Evolutionary conservation across 108 stramenopile species (phyloP).

Genomic region (Parietichytrium sp.): DNA sequence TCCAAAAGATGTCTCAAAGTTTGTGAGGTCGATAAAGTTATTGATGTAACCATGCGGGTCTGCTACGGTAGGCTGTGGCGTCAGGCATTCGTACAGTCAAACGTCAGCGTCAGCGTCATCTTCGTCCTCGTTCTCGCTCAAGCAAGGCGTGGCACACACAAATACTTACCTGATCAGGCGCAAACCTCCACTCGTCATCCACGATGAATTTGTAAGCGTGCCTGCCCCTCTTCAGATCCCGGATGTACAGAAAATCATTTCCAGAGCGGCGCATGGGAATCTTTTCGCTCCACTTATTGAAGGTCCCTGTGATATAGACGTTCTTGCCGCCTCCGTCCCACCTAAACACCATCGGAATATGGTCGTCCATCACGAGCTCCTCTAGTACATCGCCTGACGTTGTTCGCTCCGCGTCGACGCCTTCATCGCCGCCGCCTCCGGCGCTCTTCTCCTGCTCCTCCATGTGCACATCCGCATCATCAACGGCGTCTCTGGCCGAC

Average conservation of each 20-base stretch:
- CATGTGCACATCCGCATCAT: too few relatives aligned
- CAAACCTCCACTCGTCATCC: slow-evolving; percentile 94
- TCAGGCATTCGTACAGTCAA: slow-evolving; percentile 84
- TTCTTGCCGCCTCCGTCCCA: slow-evolving; percentile 98
- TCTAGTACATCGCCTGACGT: not conserved
- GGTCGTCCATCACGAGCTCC: slow-evolving; percentile 63
- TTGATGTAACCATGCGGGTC: slow-evolving; percentile 94
- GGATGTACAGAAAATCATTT: slow-evolving; percentile 99
- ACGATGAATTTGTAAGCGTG: slow-evolving; percentile 99
- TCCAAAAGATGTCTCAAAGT: slow-evolving; percentile 72
- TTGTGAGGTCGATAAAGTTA: slow-evolving; percentile 98
- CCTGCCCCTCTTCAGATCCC: slow-evolving; percentile 88
- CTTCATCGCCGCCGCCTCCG: too few relatives aligned
- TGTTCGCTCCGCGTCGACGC: too few relatives aligned
- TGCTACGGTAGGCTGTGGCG: slow-evolving; percentile 94
- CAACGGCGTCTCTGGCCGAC: too few relatives aligned
- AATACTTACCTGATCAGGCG: too few relatives aligned
- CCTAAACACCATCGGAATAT: slow-evolving; percentile 93
- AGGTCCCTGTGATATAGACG: slow-evolving; percentile 97
- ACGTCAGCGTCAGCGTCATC: too few relatives aligned
- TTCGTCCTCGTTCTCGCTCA: too few relatives aligned
- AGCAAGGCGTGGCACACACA: too few relatives aligned
- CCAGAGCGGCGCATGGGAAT: slow-evolving; percentile 99
- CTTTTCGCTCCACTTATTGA: slow-evolving; percentile 94
- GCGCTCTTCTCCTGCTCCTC: too few relatives aligned